Conservation (phyloP, 2,329 filamentous ascomycete genomes). For the Nectriaceae sp. region DNA sequence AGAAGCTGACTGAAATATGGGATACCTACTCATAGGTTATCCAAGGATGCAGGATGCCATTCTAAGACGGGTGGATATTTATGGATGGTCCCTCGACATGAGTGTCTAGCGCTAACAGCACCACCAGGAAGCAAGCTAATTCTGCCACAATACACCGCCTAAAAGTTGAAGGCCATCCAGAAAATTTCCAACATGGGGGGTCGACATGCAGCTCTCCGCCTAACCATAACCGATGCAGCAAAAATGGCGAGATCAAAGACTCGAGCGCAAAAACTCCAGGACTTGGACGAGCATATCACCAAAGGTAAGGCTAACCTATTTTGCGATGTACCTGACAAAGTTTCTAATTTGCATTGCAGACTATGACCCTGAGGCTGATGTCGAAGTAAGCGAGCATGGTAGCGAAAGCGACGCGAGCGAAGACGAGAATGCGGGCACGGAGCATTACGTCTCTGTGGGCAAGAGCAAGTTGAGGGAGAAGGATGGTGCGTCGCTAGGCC, state of each 20-base stretch:
- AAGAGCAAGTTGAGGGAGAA: conserved; percentile 83
- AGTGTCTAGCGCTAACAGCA: no score
- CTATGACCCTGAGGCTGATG: conserved; percentile 76
- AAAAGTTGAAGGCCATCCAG: conserved; percentile 46
- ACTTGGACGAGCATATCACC: conserved; percentile 60
- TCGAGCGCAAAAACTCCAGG: conserved; percentile 61
- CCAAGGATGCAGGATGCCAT: no score
- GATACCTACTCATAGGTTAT: no score
- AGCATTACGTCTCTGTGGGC: conserved; percentile 82
- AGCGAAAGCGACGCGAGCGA: conserved; percentile 52
- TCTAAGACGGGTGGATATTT: no score
- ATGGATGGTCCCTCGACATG: no score
- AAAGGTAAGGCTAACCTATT: conserved; percentile 56
- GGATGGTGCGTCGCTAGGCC: conserved; percentile 68
- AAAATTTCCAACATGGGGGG: conserved; percentile 39
- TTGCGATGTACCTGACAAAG: background rate
- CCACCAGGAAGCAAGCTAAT: conserved; percentile 23
- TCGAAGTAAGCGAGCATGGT: conserved; percentile 55
- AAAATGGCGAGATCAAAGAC: conserved; percentile 55
- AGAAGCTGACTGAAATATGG: no score
- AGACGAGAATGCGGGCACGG: conserved; percentile 65
- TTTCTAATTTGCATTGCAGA: conserved; percentile 49
- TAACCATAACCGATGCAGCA: conserved; percentile 27
- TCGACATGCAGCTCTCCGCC: conserved; percentile 15
- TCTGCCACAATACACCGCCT: conserved; percentile 52